Percentiles rank a stretch among this genome's conserved stretches.
phyloP scores from a whole-genome alignment of 1,284 basidiomycete species.

The Ustilago bromivora region DNA sequence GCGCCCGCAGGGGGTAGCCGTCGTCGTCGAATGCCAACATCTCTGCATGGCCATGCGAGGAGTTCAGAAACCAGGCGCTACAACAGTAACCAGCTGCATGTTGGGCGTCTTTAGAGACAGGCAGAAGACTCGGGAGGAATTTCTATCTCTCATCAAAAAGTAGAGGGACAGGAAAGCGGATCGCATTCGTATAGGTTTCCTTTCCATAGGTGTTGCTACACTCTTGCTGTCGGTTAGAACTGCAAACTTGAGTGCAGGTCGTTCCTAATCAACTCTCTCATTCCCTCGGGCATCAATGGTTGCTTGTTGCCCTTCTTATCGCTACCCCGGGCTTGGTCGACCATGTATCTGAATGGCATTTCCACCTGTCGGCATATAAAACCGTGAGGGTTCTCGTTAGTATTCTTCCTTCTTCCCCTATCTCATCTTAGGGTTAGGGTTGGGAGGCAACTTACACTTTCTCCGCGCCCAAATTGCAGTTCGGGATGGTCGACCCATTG shows the following conservation, averaged over 20 bases:
- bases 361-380: not conserved
- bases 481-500: slow-evolving; percentile 65
- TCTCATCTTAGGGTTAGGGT: not conserved
- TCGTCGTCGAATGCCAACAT: slow-evolving; percentile 83
- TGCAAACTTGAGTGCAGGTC: slow-evolving; percentile 60
- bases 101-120: slow-evolving; percentile 95
- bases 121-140: slow-evolving; percentile 96
- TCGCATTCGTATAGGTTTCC: no score
- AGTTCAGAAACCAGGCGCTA: slow-evolving; percentile 96
- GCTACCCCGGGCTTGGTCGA: slow-evolving; percentile 15
- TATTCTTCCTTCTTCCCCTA: not conserved
- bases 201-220: no score
- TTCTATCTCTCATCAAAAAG: slow-evolving; percentile 68
- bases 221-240: slow-evolving; percentile 33
- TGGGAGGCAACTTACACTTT: slow-evolving; percentile 48
- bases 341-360: slow-evolving; percentile 66
- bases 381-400: slow-evolving; percentile 1
- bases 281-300: slow-evolving; percentile 60
- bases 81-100: slow-evolving; percentile 99
- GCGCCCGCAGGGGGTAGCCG: slow-evolving; percentile 95
- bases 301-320: not conserved
- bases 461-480: slow-evolving; percentile 61
- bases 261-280: slow-evolving; percentile 57
- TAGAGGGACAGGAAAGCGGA: slow-evolving; percentile 1
- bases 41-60: slow-evolving; percentile 99